phyloP scores from a whole-genome alignment of 2,329 filamentous ascomycete species.

The Allantophomopsis cytisporea region DNA sequence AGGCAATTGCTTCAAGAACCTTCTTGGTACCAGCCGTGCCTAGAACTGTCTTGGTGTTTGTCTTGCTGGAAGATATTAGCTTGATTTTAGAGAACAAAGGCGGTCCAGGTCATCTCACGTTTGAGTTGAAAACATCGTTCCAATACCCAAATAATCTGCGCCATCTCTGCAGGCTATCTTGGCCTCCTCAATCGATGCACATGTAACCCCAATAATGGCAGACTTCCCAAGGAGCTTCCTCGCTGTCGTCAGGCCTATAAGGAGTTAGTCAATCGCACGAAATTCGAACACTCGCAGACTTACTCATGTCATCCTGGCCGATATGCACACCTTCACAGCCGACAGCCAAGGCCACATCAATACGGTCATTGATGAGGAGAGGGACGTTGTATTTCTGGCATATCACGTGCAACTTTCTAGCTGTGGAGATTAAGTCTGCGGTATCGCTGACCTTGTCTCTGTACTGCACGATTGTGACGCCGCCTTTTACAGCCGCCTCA shows the following conservation, averaged over 20 bases:
- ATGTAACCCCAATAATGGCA: conserved; percentile 81
- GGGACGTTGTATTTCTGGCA: conserved; percentile 59
- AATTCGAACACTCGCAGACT: conserved; percentile 12
- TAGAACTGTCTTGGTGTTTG: conserved; percentile 73
- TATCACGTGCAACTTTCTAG: conserved; percentile 55
- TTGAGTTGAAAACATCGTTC: conserved; percentile 74
- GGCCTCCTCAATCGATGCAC: conserved; percentile 63
- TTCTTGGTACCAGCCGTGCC: conserved; percentile 56
- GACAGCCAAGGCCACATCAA: conserved; percentile 77
- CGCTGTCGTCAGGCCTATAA: conserved; percentile 45
- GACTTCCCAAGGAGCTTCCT: conserved; percentile 59
- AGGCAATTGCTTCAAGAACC: conserved; percentile 46
- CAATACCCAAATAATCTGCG: conserved; percentile 86
- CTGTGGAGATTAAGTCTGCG: conserved; percentile 54
- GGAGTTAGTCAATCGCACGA: conserved; percentile 6
- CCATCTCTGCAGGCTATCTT: conserved; percentile 56
- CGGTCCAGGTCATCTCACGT: conserved; percentile 35
- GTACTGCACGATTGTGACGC: conserved; percentile 79
- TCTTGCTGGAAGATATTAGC: conserved; percentile 44
- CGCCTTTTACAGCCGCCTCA: conserved; percentile 60
- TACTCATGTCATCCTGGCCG: conserved; percentile 86
- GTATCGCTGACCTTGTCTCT: conserved; percentile 79
- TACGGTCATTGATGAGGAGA: conserved; percentile 82
- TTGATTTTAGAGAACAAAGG: background rate
- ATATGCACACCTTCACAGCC: conserved; percentile 88